These are phyloP conservation scores for Leucosporidium yakuticum DNA, from an alignment of 768 basidiomycete genomes.

Conservation along the genomic window DNA sequence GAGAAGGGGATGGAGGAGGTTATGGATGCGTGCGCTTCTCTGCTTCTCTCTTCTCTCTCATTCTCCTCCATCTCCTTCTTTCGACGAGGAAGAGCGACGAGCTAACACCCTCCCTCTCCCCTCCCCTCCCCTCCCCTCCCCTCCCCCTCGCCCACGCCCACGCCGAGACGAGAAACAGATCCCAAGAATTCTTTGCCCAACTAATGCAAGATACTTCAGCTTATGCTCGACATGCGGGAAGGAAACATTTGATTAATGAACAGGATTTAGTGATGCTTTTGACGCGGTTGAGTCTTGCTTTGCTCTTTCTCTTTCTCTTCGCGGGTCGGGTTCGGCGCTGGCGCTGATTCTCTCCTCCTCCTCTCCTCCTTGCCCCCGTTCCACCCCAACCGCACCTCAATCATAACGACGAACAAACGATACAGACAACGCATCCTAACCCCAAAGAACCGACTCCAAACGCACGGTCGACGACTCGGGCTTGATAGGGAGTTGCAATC, in stretches of 20 bases:
- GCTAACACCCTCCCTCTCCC: too few species aligned
- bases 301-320: too few species aligned
- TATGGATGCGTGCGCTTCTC: conserved; percentile 10
- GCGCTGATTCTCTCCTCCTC: too few species aligned
- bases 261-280: not conserved
- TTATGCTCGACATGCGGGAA: not conserved
- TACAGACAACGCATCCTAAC: conserved; percentile 12
- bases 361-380: not conserved
- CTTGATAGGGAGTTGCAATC: conserved; percentile 16
- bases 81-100: too few species aligned
- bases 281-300: not conserved
- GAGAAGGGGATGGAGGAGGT: conserved; percentile 2
- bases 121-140: not conserved
- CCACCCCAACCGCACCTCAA: too few species aligned
- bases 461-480: conserved; percentile 14
- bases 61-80: too few species aligned
- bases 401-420: not conserved
- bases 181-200: conserved; percentile 13
- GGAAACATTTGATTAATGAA: not conserved
- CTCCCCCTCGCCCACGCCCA: too few species aligned
- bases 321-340: too few species aligned
- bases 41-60: not conserved
- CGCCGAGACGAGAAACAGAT: too few species aligned
- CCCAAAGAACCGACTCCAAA: not conserved
- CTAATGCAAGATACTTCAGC: conserved; percentile 3